Conservation (phyloP, 352 stramenopile species). For the Phytophthora agathidicida region DNA sequence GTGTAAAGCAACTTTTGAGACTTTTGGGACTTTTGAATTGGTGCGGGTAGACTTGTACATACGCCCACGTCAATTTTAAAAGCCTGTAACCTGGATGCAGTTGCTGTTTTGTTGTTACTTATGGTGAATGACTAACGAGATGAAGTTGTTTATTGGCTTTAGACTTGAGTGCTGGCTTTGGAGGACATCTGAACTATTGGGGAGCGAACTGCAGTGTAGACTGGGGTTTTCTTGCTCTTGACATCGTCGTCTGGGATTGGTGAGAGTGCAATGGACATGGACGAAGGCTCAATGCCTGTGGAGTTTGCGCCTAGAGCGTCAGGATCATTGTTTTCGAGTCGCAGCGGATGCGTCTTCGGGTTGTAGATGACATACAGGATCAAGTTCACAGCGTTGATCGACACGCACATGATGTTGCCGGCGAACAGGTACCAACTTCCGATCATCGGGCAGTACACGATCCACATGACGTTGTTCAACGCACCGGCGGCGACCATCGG, state of each 20-base stretch:
- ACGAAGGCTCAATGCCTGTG: slow-evolving; percentile 6
- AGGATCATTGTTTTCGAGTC: slow-evolving; percentile 20
- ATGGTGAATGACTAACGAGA: too few relatives aligned
- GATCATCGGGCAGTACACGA: slow-evolving; percentile 40
- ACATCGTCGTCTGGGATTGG: background rate
- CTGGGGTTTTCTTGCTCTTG: slow-evolving; percentile 11
- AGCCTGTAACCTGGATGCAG: background rate
- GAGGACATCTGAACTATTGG: slow-evolving; percentile 5
- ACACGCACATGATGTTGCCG: slow-evolving; percentile 30
- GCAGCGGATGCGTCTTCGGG: slow-evolving; percentile 37
- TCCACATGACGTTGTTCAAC: slow-evolving; percentile 45
- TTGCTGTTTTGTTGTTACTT: too few relatives aligned
- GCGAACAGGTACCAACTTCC: slow-evolving; percentile 43
- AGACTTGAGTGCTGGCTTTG: background rate
- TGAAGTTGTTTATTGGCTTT: background rate
- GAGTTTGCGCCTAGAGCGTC: slow-evolving; percentile 15
- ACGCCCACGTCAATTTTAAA: background rate
- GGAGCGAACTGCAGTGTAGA: slow-evolving; percentile 26
- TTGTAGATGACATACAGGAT: slow-evolving; percentile 38
- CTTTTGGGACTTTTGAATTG: background rate
- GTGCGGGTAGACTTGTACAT: slow-evolving; percentile 4
- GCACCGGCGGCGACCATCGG: slow-evolving; percentile 34
- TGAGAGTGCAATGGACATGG: slow-evolving; percentile 12
- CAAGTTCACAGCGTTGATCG: slow-evolving; percentile 30
- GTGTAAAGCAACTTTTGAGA: too few relatives aligned